phyloP scores from a whole-genome alignment of 192 early-diverging fungal genomes.

The Diversispora eburnea region DNA sequence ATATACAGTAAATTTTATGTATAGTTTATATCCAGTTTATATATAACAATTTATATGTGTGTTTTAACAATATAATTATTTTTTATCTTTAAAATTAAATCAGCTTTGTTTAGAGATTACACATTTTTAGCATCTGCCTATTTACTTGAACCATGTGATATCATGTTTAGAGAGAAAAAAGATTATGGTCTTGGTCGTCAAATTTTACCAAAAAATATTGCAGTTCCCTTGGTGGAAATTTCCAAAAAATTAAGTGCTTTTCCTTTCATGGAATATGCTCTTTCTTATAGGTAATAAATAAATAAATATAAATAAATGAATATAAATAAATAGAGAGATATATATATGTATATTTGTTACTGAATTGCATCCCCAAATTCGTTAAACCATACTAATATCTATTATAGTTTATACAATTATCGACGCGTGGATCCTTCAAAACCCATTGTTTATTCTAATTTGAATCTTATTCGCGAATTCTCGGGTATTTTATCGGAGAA shows the following conservation, averaged over 20 bases:
- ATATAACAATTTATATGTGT: too few species aligned
- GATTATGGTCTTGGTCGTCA: conserved; percentile 79
- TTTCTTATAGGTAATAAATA: conserved; percentile 53
- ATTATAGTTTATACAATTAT: conserved; percentile 81
- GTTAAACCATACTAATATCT: neutral
- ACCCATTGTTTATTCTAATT: conserved; percentile 60
- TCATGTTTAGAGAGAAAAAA: conserved; percentile 62
- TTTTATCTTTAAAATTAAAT: neutral
- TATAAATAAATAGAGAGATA: neutral
- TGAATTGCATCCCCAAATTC: too few species aligned
- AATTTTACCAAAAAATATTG: conserved; percentile 72
- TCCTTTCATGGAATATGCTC: conserved; percentile 77
- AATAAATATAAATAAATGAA: neutral
- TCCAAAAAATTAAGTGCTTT: conserved; percentile 67
- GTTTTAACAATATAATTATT: conserved; percentile 23
- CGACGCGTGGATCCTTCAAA: conserved; percentile 57
- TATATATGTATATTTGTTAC: neutral
- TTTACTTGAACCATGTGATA: conserved; percentile 85
- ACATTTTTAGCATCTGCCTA: conserved; percentile 86
- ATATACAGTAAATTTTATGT: neutral
- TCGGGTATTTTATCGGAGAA: conserved; percentile 70
- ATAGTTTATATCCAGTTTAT: too few species aligned
- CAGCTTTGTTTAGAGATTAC: conserved; percentile 82
- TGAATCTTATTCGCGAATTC: conserved; percentile 76
- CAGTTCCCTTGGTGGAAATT: conserved; percentile 68